Conservation (phyloP, 139 green algal species). For the Astrephomene gubernaculifera region DNA sequence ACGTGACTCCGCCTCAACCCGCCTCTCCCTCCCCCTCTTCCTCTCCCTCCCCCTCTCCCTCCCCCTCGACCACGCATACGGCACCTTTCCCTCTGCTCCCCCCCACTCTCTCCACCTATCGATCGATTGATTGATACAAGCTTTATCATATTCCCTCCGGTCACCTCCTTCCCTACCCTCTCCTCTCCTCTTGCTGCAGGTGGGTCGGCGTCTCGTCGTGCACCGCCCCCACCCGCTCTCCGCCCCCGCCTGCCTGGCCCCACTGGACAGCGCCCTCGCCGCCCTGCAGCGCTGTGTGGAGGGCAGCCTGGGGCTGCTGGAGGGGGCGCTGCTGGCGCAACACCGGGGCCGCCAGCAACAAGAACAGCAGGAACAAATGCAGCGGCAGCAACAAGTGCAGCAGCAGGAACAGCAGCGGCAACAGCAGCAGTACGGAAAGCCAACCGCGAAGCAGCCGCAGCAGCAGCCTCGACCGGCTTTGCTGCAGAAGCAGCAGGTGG, state of each 20-base stretch:
- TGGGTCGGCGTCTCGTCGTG: not conserved
- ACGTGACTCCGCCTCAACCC: not conserved
- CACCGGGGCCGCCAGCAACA: not conserved
- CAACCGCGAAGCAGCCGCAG: not conserved
- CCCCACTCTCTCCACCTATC: too few relatives aligned
- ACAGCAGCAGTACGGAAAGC: not conserved
- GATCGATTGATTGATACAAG: not conserved
- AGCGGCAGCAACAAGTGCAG: not conserved
- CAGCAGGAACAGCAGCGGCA: not conserved
- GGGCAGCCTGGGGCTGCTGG: constrained; percentile 9
- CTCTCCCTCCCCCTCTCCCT: not conserved
- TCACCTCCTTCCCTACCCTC: not conserved
- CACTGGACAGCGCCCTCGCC: not conserved
- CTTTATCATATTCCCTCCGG: not conserved
- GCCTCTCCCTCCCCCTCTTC: not conserved
- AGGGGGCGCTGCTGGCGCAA: constrained; percentile 10
- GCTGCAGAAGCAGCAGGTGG: not conserved
- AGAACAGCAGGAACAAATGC: not conserved
- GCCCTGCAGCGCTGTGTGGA: constrained; percentile 31
- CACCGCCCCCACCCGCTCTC: constrained; percentile 8
- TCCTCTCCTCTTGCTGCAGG: not conserved
- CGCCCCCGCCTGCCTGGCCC: not conserved
- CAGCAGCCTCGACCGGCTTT: not conserved
- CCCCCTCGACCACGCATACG: not conserved
- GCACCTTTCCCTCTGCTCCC: not conserved